These are phyloP conservation scores for Tetrapisispora arboricola DNA, from an alignment of 805 yeast species.

Conservation along the genomic window DNA sequence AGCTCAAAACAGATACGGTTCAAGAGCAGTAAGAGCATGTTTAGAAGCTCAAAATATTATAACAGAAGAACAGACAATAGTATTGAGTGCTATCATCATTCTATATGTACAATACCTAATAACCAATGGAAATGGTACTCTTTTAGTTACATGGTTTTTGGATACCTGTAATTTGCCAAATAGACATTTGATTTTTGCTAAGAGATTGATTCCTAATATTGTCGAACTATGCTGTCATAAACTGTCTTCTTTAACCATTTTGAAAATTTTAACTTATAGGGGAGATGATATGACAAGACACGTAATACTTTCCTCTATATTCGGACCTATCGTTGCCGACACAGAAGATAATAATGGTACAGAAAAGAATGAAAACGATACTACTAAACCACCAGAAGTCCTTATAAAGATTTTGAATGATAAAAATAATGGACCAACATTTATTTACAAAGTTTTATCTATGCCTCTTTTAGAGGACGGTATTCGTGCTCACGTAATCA, in stretches of 20 bases:
- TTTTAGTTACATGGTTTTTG: slow-evolving; percentile 86
- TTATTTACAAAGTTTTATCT: slow-evolving; percentile 71
- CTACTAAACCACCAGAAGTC: slow-evolving; percentile 31
- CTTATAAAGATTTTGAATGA: slow-evolving; percentile 58
- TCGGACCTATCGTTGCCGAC: slow-evolving; percentile 37
- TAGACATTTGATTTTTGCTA: slow-evolving; percentile 57
- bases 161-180: slow-evolving; percentile 68
- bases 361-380: background rate
- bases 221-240: slow-evolving; percentile 64
- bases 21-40: slow-evolving; percentile 89
- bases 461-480: slow-evolving; percentile 55
- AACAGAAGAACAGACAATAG: slow-evolving; percentile 54
- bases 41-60: slow-evolving; percentile 63
- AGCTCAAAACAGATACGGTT: slow-evolving; percentile 85
- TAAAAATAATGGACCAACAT: slow-evolving; percentile 59
- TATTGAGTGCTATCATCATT: slow-evolving; percentile 69
- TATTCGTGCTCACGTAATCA: slow-evolving; percentile 45
- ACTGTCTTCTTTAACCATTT: slow-evolving; percentile 70
- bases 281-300: slow-evolving; percentile 53
- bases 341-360: background rate
- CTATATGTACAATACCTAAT: slow-evolving; percentile 71
- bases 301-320: slow-evolving; percentile 53
- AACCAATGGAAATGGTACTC: slow-evolving; percentile 75
- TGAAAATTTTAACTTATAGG: slow-evolving; percentile 66
- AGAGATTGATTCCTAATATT: slow-evolving; percentile 51